Evolutionary conservation across 2,329 filamentous ascomycete genomes (phyloP).

Genomic region (Dendrostoma leiphaemia): DNA sequence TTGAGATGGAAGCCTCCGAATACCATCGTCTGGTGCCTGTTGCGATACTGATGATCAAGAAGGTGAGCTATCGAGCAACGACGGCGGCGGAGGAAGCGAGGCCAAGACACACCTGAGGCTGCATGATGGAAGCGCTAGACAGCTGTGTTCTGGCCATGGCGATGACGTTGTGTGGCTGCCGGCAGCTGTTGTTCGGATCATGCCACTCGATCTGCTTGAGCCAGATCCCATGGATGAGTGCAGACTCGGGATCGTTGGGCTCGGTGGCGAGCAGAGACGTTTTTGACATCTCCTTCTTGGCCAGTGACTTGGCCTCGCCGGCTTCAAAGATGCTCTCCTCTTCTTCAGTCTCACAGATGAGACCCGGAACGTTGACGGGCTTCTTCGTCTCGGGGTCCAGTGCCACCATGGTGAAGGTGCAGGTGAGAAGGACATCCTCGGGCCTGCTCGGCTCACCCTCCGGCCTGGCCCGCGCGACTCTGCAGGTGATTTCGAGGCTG

Average conservation of each 20-base stretch:
- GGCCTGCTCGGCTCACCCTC: constrained; percentile 51
- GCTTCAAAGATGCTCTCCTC: constrained; percentile 62
- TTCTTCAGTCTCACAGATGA: constrained; percentile 58
- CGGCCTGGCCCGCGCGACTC: constrained; percentile 66
- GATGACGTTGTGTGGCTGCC: constrained; percentile 42
- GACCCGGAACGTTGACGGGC: constrained; percentile 56
- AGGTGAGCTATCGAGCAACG: not conserved
- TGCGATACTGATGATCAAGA: constrained; percentile 8
- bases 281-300: constrained; percentile 62
- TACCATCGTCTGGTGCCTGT: constrained; percentile 70
- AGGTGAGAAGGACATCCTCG: constrained; percentile 44
- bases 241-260: constrained; percentile 68
- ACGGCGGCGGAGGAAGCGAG: too few relatives aligned
- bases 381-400: constrained; percentile 67
- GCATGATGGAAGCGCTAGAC: constrained; percentile 68
- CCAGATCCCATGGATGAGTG: constrained; percentile 73
- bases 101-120: constrained; percentile 48
- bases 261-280: constrained; percentile 64
- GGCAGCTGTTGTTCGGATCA: constrained; percentile 30
- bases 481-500: constrained; percentile 72
- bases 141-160: constrained; percentile 59
- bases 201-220: constrained; percentile 64
- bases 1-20: constrained; percentile 75
- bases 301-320: constrained; percentile 57
- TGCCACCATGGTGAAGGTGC: constrained; percentile 74